Conservation (phyloP, 1,284 basidiomycete species). For the Leucoagaricus sp. region DNA sequence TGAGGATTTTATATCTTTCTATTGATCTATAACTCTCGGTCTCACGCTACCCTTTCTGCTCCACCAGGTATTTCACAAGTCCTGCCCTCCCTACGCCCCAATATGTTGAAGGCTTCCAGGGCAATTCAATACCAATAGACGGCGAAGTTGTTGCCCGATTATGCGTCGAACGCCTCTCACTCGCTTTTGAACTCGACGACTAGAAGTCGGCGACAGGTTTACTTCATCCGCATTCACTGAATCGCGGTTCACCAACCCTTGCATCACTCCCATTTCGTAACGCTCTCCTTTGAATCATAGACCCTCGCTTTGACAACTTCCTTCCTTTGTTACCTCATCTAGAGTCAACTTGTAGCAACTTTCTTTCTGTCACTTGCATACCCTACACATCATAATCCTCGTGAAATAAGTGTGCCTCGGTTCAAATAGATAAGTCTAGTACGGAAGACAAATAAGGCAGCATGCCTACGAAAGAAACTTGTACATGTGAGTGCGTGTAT, state of each 20-base stretch:
- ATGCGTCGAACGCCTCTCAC: conserved; percentile 44
- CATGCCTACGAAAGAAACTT: not conserved
- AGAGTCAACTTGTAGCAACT: too few species aligned
- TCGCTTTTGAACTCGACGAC: conserved; percentile 46
- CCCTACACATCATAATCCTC: too few species aligned
- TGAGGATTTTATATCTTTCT: conserved; percentile 26
- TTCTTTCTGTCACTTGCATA: too few species aligned
- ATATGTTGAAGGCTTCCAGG: conserved; percentile 61
- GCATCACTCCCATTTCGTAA: not conserved
- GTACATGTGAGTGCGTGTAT: not conserved
- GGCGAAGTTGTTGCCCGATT: conserved; percentile 50
- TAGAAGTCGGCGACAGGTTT: conserved; percentile 21
- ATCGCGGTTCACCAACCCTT: not conserved
- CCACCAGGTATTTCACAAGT: conserved; percentile 49
- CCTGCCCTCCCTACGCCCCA: conserved; percentile 43
- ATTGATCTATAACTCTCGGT: not conserved
- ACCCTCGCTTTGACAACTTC: too few species aligned
- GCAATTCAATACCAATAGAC: conserved; percentile 53
- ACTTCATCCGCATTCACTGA: not conserved
- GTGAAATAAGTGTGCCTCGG: too few species aligned
- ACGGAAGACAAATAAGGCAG: not conserved
- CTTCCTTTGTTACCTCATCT: too few species aligned
- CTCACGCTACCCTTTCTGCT: not conserved
- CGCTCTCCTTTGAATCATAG: too few species aligned
- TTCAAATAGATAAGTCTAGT: too few species aligned